A percentile compares a stretch with the other conserved stretches of the same genome.
phyloP scores from a whole-genome alignment of 2,329 filamentous ascomycete genomes.

The Nemania sp. region DNA sequence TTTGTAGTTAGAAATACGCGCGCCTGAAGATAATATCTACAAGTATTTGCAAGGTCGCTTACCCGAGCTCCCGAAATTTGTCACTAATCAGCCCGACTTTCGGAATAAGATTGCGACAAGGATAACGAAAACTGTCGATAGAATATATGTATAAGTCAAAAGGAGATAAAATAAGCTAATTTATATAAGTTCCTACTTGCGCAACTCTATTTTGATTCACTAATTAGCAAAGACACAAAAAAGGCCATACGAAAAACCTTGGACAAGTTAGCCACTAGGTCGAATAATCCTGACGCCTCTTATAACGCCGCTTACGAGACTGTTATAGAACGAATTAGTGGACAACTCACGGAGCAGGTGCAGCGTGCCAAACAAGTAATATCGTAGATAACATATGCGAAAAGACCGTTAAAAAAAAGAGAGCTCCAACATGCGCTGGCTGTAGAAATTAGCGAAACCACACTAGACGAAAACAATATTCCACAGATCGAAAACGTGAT shows the following conservation, averaged over 20 bases:
- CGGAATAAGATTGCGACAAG: conserved; percentile 4
- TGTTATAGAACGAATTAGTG: conserved; percentile 48
- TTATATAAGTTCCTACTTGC: conserved; percentile 45
- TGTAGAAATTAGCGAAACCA: conserved; percentile 33
- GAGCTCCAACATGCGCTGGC: conserved; percentile 51
- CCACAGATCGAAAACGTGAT: conserved; percentile 41
- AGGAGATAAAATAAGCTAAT: not conserved
- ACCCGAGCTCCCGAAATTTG: conserved; percentile 24
- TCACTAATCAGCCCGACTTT: conserved; percentile 16
- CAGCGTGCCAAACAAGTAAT: conserved; percentile 45
- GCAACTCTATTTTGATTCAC: conserved; percentile 42
- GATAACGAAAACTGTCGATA: conserved; percentile 35
- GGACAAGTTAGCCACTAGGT: conserved; percentile 36
- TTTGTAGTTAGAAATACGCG: conserved; percentile 4
- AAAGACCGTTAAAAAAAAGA: conserved; percentile 36
- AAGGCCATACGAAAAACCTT: conserved; percentile 42
- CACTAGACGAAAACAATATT: conserved; percentile 43
- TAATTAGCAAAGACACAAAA: conserved; percentile 37
- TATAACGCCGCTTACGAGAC: conserved; percentile 47
- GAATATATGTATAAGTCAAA: conserved; percentile 38
- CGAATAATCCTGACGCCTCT: conserved; percentile 39
- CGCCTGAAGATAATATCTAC: conserved; percentile 5
- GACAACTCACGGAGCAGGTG: conserved; percentile 38
- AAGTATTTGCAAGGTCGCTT: conserved; percentile 25
- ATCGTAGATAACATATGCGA: conserved; percentile 46